Base-by-base conservation (phyloP, 2,329 filamentous ascomycete species). In the Zymoseptoria crescenta region DNA sequence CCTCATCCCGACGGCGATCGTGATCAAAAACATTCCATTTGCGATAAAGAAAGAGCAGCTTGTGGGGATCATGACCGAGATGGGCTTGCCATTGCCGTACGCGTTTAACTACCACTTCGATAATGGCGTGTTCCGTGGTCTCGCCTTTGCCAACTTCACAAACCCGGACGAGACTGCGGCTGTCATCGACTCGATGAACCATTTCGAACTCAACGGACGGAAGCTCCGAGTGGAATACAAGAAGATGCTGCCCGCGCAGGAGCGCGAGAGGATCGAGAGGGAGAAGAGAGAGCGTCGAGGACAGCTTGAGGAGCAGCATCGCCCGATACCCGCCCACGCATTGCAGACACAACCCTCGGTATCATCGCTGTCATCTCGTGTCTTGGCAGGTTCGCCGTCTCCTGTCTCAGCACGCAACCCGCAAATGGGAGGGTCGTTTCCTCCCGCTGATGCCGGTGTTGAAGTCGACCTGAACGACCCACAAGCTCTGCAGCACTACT, bases 101-200 rank as follows among this genome's bases (percentile, higher is more conserved):
- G 94, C 94, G 10, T 99, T 99, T 81, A 99, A 99, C 80, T 97
- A 99, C 71, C 94, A 99, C 75, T 99, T 99, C 72, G 94, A 99
- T 73, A 65, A 66, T 24, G 94, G 94, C 28, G 92, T 99, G 28
- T 99, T 99, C 79, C 83, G 94, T 59, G 94, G 94, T 6, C 80
- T 99, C 55, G 94, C 94, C 1, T 99, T 99, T 77, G 94, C 94
- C 72, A 99, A 99, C 76, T 99, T 97, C 74, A 96, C 94, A 41
- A 96, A 91, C 16, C 86, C 94, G 1, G 89, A 96, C 65, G 94
- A 99, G 74, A 99, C 94, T 0, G 88, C 89, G 10, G 83, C 87
- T 54, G 94, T 97, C 54, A 99, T 99, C 63, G 88, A 96, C 59
- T 83, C 87, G 56, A 88, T 99, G 82, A 99, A 99, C 72, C 91